A percentile compares a stretch with the other conserved stretches of the same genome.
Conservation (phyloP, 2,329 filamentous ascomycete species). For the Colletotrichum zoysiae region DNA sequence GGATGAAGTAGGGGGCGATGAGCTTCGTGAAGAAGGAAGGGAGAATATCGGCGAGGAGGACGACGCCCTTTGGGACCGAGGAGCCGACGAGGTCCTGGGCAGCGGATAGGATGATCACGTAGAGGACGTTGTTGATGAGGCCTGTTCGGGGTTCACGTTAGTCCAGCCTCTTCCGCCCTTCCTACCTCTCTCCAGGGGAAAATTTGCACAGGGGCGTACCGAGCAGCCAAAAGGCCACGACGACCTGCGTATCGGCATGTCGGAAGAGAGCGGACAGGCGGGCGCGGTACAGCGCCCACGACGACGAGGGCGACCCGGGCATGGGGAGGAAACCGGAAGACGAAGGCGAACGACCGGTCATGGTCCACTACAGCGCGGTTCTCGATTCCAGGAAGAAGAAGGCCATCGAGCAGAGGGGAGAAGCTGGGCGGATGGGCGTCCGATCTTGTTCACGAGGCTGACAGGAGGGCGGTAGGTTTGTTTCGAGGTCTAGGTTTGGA, state of each 20-base stretch:
- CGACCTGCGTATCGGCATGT: conserved; percentile 77
- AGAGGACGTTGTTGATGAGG: conserved; percentile 96
- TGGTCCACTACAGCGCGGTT: conserved; percentile 38
- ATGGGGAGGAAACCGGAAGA: conserved; percentile 65
- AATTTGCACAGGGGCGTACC: conserved; percentile 62
- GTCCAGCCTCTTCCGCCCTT: background rate
- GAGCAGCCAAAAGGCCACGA: conserved; percentile 92
- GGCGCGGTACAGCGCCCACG: conserved; percentile 80
- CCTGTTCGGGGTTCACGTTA: conserved; percentile 61
- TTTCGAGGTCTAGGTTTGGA: background rate
- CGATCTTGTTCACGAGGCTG: conserved; percentile 4
- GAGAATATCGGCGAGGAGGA: conserved; percentile 92
- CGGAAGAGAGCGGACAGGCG: conserved; percentile 73
- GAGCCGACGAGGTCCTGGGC: conserved; percentile 95
- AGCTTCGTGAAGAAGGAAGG: conserved; percentile 92
- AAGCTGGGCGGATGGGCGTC: background rate
- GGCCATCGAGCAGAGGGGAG: conserved; percentile 23
- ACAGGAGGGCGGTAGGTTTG: background rate
- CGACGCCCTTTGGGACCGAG: conserved; percentile 89
- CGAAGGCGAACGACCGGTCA: conserved; percentile 56
- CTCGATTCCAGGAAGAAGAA: conserved; percentile 7
- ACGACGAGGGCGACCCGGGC: conserved; percentile 71
- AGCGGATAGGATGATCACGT: conserved; percentile 95
- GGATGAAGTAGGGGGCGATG: conserved; percentile 92
- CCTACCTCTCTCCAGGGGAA: too few relatives aligned